These are phyloP conservation scores for Triangularia verruculosa DNA, from an alignment of 2,329 filamentous ascomycete genomes.

Conservation along the genomic window DNA sequence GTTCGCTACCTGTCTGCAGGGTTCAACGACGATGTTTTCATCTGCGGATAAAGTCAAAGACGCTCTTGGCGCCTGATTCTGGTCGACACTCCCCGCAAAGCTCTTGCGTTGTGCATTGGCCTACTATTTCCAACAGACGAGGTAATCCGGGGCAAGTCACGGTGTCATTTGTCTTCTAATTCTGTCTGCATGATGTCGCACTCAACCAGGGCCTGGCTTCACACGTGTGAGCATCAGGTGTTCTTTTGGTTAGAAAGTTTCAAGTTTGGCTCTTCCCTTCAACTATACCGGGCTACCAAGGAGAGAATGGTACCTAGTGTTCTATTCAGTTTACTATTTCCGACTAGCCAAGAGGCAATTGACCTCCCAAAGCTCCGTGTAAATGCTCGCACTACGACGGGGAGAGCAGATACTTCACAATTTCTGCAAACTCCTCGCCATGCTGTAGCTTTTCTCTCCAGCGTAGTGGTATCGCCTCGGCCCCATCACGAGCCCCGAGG, in stretches of 20 bases:
- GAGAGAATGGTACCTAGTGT: neutral
- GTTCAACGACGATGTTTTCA: slow-evolving; percentile 10
- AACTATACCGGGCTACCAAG: neutral
- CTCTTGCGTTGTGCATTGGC: neutral
- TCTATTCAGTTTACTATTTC: neutral
- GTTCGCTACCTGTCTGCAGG: slow-evolving; percentile 1
- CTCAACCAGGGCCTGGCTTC: neutral
- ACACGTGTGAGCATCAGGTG: neutral
- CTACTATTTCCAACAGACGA: slow-evolving; percentile 9
- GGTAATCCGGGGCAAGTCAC: slow-evolving; percentile 1
- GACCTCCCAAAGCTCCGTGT: neutral
- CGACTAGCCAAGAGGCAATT: neutral
- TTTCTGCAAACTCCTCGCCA: slow-evolving; percentile 35
- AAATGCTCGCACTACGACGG: neutral
- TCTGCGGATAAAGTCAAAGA: slow-evolving; percentile 21
- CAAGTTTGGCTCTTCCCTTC: neutral
- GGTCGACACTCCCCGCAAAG: slow-evolving; percentile 2
- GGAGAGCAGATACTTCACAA: slow-evolving; percentile 18
- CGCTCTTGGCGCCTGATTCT: slow-evolving; percentile 16
- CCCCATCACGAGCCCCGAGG: slow-evolving; percentile 44
- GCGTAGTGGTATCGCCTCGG: slow-evolving; percentile 38
- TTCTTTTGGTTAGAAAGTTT: neutral
- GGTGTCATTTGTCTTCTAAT: slow-evolving; percentile 4
- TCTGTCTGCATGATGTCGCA: slow-evolving; percentile 3
- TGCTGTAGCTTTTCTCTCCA: slow-evolving; percentile 43